A percentile compares a stretch with the other conserved stretches of the same genome.
Evolutionary conservation across 169 alveolate genomes (phyloP).

Genomic region (Cryptosporidium sp.): DNA sequence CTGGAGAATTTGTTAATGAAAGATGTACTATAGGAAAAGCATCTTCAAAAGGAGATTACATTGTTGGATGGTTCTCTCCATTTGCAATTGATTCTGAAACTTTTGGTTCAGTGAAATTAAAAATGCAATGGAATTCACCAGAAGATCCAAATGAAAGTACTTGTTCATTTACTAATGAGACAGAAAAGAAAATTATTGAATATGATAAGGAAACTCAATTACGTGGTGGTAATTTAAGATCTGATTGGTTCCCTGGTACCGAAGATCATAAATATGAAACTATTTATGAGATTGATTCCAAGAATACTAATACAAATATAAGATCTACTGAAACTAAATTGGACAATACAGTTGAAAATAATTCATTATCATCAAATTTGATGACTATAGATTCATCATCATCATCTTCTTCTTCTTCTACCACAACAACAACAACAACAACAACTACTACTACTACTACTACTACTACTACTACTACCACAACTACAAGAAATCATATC

Average conservation of each 20-base stretch:
- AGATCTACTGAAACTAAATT: neutral
- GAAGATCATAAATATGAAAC: slow-evolving; percentile 22
- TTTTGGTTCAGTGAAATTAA: slow-evolving; percentile 44
- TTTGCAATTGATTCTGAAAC: slow-evolving; percentile 57
- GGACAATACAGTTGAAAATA: neutral
- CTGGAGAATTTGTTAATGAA: slow-evolving; percentile 54
- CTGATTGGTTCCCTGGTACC: slow-evolving; percentile 44
- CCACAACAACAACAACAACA: neutral
- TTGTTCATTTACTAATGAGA: neutral
- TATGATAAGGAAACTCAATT: neutral
- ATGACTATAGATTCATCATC: neutral
- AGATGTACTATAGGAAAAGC: slow-evolving; percentile 62
- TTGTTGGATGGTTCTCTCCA: slow-evolving; percentile 68
- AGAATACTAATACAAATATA: neutral
- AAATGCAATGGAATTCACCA: slow-evolving; percentile 33
- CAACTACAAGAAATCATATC: neutral
- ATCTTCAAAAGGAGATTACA: slow-evolving; percentile 63
- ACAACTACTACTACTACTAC: neutral
- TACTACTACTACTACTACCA: neutral
- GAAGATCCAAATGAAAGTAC: neutral
- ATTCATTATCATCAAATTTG: neutral
- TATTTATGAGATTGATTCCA: neutral
- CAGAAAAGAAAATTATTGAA: neutral
- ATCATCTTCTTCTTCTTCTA: neutral
- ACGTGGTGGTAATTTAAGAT: slow-evolving; percentile 18